Evolutionary conservation across 495 filamentous ascomycete species (phyloP).

Genomic region (Lichenothelia convexa): DNA sequence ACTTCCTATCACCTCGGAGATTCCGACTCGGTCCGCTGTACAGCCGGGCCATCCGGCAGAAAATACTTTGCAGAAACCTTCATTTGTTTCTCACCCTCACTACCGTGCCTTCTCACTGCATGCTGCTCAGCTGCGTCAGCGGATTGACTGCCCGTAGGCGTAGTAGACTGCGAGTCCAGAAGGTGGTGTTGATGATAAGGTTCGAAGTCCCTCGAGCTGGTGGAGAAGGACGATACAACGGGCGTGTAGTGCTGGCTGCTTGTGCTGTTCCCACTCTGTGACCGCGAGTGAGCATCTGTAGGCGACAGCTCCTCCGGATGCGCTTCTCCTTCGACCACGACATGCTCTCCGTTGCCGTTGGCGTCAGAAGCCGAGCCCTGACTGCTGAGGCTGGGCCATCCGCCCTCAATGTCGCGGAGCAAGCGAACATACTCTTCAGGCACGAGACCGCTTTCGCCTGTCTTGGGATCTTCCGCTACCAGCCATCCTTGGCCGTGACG

Average conservation of each 20-base stretch:
- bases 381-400: too few relatives aligned
- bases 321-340: conserved; percentile 22
- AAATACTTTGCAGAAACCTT: too few relatives aligned
- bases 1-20: too few relatives aligned
- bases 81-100: too few relatives aligned
- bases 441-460: conserved; percentile 71
- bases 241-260: conserved; percentile 3
- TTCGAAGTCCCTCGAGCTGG: conserved; percentile 2
- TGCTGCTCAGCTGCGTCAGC: too few relatives aligned
- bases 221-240: conserved; percentile 2
- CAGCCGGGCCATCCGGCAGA: too few relatives aligned
- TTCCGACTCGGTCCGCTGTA: too few relatives aligned
- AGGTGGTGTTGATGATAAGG: too few relatives aligned
- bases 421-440: conserved; percentile 94
- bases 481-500: conserved; percentile 93
- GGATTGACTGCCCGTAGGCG: too few relatives aligned
- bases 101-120: too few relatives aligned
- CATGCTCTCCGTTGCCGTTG: conserved; percentile 14
- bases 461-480: conserved; percentile 90
- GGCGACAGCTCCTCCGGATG: background rate
- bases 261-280: conserved; percentile 4
- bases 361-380: background rate
- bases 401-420: conserved; percentile 74
- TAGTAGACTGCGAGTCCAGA: too few relatives aligned
- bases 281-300: conserved; percentile 12